Conservation (phyloP, 2,329 filamentous ascomycete species). For the Pseudogymnoascus sp. region DNA sequence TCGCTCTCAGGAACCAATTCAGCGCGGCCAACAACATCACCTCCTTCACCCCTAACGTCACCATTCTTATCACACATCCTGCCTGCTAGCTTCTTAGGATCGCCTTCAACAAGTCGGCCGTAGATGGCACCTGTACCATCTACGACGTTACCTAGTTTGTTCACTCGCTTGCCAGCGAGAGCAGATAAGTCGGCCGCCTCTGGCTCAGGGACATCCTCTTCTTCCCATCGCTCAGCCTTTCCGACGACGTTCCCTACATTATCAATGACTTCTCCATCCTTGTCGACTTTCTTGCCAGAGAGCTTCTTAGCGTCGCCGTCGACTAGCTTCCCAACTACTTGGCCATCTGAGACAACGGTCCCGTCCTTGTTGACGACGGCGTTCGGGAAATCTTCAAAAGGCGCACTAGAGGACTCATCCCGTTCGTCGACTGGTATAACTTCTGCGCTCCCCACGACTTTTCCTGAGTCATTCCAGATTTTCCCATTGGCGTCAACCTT, state of each 20-base stretch:
- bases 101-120: conserved; percentile 60
- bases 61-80: conserved; percentile 65
- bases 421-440: conserved; percentile 50
- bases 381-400: conserved; percentile 51
- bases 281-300: conserved; percentile 56
- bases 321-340: conserved; percentile 50
- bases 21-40: conserved; percentile 58
- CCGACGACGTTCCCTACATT: conserved; percentile 59
- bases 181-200: conserved; percentile 47
- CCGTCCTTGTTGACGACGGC: conserved; percentile 47
- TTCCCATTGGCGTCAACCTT: conserved; percentile 58
- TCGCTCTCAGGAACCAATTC: conserved; percentile 62
- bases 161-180: conserved; percentile 61
- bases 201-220: conserved; percentile 37
- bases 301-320: conserved; percentile 58
- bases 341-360: conserved; percentile 41
- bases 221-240: conserved; percentile 60
- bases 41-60: conserved; percentile 64
- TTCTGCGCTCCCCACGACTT: conserved; percentile 59
- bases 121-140: conserved; percentile 47
- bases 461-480: conserved; percentile 63
- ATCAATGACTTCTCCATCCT: conserved; percentile 62
- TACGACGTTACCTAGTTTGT: conserved; percentile 59
- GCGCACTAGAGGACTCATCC: conserved; percentile 39
- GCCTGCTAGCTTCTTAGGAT: conserved; percentile 53